Conservation (phyloP, 208 protist genomes). For the Leishmania turanica region DNA sequence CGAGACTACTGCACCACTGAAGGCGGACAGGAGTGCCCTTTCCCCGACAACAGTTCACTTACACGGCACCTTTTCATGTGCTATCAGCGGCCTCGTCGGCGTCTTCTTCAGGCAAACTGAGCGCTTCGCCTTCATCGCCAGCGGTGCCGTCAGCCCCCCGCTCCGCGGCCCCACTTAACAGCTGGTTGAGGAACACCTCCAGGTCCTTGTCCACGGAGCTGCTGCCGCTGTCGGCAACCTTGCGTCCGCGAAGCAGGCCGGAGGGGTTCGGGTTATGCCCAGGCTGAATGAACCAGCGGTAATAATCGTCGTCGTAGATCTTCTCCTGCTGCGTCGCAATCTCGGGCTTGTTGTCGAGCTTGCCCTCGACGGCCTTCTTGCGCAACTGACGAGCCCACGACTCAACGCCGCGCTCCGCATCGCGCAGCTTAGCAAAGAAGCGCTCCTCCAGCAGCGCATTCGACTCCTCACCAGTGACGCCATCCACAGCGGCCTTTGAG, state of each 20-base stretch:
- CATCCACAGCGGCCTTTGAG: slow-evolving; percentile 63
- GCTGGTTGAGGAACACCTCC: slow-evolving; percentile 55
- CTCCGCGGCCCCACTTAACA: slow-evolving; percentile 30
- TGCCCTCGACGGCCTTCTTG: slow-evolving; percentile 62
- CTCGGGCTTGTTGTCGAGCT: slow-evolving; percentile 71
- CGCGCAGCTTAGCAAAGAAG: slow-evolving; percentile 60
- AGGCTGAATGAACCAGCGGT: slow-evolving; percentile 93
- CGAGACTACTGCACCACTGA: not conserved
- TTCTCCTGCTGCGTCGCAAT: slow-evolving; percentile 90
- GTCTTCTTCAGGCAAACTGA: slow-evolving; percentile 8
- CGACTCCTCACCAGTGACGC: slow-evolving; percentile 48
- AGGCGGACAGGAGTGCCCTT: not conserved
- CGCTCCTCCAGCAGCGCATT: slow-evolving; percentile 75
- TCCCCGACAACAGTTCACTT: not conserved
- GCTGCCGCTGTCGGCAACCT: slow-evolving; percentile 17
- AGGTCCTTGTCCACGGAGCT: slow-evolving; percentile 56
- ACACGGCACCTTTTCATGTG: not conserved
- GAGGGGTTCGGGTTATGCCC: slow-evolving; percentile 89
- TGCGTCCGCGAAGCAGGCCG: slow-evolving; percentile 60
- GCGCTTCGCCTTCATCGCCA: not conserved
- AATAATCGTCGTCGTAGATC: slow-evolving; percentile 94
- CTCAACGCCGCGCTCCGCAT: slow-evolving; percentile 69
- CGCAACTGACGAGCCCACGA: slow-evolving; percentile 79
- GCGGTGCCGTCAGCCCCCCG: not conserved
- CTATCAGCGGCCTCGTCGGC: not conserved